Percentiles rank a stretch among this genome's conserved stretches.
Evolutionary conservation across 352 stramenopile genomes (phyloP).

Genomic region (Aphanomyces euteiches): DNA sequence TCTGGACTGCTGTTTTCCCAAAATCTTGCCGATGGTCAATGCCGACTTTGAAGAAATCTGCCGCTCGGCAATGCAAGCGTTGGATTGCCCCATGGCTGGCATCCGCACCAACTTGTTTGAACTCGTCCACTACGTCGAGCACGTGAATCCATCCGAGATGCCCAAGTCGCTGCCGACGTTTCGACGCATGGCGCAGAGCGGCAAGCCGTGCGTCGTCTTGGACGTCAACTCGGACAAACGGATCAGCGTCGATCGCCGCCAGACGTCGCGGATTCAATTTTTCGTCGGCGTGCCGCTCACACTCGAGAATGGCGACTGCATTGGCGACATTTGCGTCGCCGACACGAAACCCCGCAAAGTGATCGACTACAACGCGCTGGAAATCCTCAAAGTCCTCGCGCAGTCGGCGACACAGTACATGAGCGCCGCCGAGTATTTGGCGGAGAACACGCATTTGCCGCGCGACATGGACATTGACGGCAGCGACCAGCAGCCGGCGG

Average conservation of each 20-base stretch:
- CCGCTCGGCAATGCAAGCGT: slow-evolving; percentile 81
- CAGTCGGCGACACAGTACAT: slow-evolving; percentile 88
- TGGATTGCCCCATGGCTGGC: slow-evolving; percentile 80
- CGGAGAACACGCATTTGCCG: slow-evolving; percentile 45
- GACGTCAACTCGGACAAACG: slow-evolving; percentile 84
- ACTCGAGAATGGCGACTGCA: slow-evolving; percentile 69
- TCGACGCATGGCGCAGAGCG: slow-evolving; percentile 72
- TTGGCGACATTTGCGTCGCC: slow-evolving; percentile 81
- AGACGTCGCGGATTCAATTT: slow-evolving; percentile 80
- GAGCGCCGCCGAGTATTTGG: slow-evolving; percentile 74
- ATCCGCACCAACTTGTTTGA: slow-evolving; percentile 86
- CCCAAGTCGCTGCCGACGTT: slow-evolving; percentile 80
- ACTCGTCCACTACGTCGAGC: slow-evolving; percentile 76
- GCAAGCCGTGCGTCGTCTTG: slow-evolving; percentile 86
- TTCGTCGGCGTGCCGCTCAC: slow-evolving; percentile 84
- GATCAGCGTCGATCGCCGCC: slow-evolving; percentile 83
- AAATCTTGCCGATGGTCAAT: too few species aligned
- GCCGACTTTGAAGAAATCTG: slow-evolving; percentile 87
- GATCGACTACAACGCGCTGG: slow-evolving; percentile 81
- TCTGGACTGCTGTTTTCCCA: too few species aligned
- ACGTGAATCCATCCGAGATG: slow-evolving; percentile 47
- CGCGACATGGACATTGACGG: slow-evolving; percentile 13
- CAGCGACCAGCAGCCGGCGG: too few species aligned
- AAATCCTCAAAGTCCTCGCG: slow-evolving; percentile 82
- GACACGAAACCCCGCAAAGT: slow-evolving; percentile 71